phyloP scores from a whole-genome alignment of 306 rosid species.

The Glycyrrhiza uralensis region DNA sequence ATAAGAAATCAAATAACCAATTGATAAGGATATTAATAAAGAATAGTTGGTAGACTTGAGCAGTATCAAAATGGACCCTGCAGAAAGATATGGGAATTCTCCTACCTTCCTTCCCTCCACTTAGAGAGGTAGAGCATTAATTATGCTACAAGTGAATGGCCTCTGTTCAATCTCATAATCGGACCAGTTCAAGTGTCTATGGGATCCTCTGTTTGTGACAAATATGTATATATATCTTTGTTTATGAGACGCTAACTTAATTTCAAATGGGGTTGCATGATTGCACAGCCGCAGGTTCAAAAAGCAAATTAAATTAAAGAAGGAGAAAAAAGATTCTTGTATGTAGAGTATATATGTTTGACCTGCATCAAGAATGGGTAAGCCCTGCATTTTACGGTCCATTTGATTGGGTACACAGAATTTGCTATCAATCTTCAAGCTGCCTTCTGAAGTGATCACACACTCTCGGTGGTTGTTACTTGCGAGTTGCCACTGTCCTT shows the following conservation, averaged over 20 bases:
- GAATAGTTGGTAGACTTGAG: conserved; percentile 4
- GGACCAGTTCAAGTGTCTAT: conserved; percentile 20
- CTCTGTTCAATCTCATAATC: conserved; percentile 20
- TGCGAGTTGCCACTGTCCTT: too few species aligned
- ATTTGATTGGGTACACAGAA: neutral
- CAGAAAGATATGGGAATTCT: conserved; percentile 16
- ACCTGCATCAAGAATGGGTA: neutral
- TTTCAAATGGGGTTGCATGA: conserved; percentile 24
- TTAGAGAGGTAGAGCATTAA: conserved; percentile 8
- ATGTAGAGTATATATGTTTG: neutral
- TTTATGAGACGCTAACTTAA: neutral
- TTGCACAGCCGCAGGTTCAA: conserved; percentile 23
- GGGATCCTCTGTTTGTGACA: neutral
- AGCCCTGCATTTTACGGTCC: neutral
- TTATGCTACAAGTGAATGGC: conserved; percentile 20
- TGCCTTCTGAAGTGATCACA: neutral
- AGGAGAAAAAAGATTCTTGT: conserved; percentile 12
- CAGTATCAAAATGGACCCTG: conserved; percentile 24
- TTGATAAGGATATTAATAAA: too few species aligned
- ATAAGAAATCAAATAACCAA: too few species aligned
- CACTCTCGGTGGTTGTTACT: neutral
- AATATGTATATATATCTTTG: neutral
- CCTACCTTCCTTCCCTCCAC: conserved; percentile 26
- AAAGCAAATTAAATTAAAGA: neutral
- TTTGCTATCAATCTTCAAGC: neutral